Percentiles rank a stretch among this genome's conserved stretches.
Evolutionary conservation across 2,329 filamentous ascomycete genomes (phyloP).

Genomic region (Botrytis pseudocinerea): DNA sequence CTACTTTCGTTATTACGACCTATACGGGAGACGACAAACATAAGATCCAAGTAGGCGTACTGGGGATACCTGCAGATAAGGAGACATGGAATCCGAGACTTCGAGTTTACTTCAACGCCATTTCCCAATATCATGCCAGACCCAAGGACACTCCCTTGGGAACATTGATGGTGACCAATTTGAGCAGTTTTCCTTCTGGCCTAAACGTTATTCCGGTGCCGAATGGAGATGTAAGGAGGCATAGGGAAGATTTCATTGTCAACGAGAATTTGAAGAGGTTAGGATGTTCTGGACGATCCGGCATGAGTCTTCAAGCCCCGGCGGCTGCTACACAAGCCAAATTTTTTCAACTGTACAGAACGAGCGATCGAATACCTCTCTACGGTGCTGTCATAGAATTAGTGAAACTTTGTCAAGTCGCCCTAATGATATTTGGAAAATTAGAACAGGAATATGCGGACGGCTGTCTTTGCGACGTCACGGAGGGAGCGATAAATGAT

Average conservation of each 20-base stretch:
- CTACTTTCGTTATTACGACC: constrained; percentile 87
- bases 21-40: constrained; percentile 87
- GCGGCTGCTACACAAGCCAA: constrained; percentile 83
- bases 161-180: constrained; percentile 88
- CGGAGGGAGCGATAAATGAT: constrained; percentile 83
- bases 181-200: constrained; percentile 87
- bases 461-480: constrained; percentile 88
- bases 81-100: constrained; percentile 75
- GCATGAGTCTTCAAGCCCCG: constrained; percentile 76
- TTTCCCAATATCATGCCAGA: constrained; percentile 81
- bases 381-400: constrained; percentile 81
- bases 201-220: constrained; percentile 90
- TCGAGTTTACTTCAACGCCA: constrained; percentile 80
- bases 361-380: constrained; percentile 77
- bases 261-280: constrained; percentile 93
- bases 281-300: constrained; percentile 86
- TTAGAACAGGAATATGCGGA: constrained; percentile 88
- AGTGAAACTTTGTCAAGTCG: constrained; percentile 87
- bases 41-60: constrained; percentile 73
- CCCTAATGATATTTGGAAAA: constrained; percentile 83
- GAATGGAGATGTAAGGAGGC: constrained; percentile 77
- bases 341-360: constrained; percentile 87
- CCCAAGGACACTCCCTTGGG: constrained; percentile 80
- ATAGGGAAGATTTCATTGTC: constrained; percentile 83
- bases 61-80: constrained; percentile 81